A percentile compares a stretch with the other conserved stretches of the same genome.
Evolutionary conservation across 805 yeast genomes (phyloP).

Genomic region (Cyberlindnera euphorbiiphila): DNA sequence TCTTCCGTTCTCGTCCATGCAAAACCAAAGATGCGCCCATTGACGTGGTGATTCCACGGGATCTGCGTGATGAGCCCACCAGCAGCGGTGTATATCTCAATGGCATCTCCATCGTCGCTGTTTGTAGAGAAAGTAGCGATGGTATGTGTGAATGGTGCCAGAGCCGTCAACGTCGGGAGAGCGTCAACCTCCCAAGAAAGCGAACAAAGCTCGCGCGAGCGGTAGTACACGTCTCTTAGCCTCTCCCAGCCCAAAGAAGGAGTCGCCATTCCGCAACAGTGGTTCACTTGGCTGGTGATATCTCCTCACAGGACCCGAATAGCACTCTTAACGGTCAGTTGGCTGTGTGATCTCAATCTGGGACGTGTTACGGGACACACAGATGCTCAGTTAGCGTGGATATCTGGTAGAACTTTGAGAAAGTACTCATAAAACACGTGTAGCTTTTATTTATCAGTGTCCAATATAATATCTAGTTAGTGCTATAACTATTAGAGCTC

Average conservation of each 20-base stretch:
- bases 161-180: constrained; percentile 7
- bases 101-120: constrained; percentile 4
- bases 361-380: too few relatives aligned
- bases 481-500: too few relatives aligned
- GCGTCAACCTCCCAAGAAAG: constrained; percentile 8
- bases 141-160: constrained; percentile 14
- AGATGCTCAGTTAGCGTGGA: too few relatives aligned
- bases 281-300: too few relatives aligned
- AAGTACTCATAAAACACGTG: too few relatives aligned
- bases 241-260: constrained; percentile 22
- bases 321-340: too few relatives aligned
- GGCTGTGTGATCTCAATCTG: too few relatives aligned
- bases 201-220: constrained; percentile 16
- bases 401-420: too few relatives aligned
- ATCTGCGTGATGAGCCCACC: constrained; percentile 11
- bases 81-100: constrained; percentile 12
- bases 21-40: constrained; percentile 9
- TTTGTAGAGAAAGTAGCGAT: constrained; percentile 8
- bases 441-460: too few relatives aligned
- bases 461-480: too few relatives aligned
- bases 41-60: constrained; percentile 15
- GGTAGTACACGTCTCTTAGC: constrained; percentile 19
- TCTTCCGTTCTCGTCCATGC: constrained; percentile 13
- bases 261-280: constrained; percentile 9
- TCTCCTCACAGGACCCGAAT: too few relatives aligned